These are phyloP conservation scores for Acanthamoeba castellanii DNA, from an alignment of 208 protist species.

Conservation along the genomic window DNA sequence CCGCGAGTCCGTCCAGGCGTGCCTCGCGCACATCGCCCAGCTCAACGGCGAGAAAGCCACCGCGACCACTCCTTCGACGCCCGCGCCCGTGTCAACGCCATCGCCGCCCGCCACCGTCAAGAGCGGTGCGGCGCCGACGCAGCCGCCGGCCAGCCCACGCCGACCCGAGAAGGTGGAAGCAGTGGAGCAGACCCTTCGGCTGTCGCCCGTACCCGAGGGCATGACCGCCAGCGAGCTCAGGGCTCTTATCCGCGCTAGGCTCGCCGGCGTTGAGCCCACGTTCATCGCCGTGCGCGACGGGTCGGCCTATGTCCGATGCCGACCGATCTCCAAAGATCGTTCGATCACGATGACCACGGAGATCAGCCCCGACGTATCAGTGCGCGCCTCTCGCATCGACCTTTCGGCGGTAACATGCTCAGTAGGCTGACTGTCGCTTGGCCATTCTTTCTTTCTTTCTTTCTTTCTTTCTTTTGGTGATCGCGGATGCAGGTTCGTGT, in stretches of 20 bases:
- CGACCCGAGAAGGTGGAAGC: too few relatives aligned
- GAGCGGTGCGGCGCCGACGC: too few relatives aligned
- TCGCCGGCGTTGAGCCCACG: not conserved
- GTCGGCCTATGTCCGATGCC: not conserved
- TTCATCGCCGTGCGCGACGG: not conserved
- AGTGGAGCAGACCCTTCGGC: not conserved
- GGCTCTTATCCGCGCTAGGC: not conserved
- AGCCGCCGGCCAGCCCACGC: too few relatives aligned
- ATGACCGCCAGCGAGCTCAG: not conserved
- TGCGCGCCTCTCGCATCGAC: not conserved
- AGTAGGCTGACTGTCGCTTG: too few relatives aligned
- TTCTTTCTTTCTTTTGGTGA: not conserved
- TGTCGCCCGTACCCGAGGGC: not conserved
- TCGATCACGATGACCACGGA: too few relatives aligned
- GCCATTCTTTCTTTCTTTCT: too few relatives aligned
- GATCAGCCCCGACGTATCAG: not conserved
- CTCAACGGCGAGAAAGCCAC: not conserved
- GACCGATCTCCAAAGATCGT: too few relatives aligned
- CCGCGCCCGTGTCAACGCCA: not conserved
- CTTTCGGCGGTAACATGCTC: too few relatives aligned
- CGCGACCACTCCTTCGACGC: too few relatives aligned
- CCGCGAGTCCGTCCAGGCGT: not conserved
- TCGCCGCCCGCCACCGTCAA: too few relatives aligned
- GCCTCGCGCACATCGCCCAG: not conserved
- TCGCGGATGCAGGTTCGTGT: not conserved